Evolutionary conservation across 78 protist species (phyloP), one percentile per base, ranked within the genome.

Genomic region (Chrysochromulina parva): DNA sequence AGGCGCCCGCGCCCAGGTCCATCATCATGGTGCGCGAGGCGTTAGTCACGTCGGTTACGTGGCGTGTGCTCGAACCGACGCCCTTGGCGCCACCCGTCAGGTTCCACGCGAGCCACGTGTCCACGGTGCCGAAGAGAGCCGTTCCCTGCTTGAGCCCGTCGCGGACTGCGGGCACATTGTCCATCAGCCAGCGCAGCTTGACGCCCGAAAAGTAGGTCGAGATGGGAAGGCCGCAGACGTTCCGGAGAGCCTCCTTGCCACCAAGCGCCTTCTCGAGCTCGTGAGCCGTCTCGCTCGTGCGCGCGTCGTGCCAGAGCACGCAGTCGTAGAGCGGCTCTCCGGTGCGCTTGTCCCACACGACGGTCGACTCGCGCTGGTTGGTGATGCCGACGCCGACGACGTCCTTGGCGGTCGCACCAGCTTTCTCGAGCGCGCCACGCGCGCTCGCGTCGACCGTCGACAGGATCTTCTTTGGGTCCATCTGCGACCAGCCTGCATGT

Each of bases 21-120:
- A 99, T 97, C 28, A 99, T 93, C 97, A 97, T 93, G 7, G 99
- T 98, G 54, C 99, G 94, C 28, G 94, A 86, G 24, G 99, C 99
- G 90, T 99, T 99, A 87, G 98, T 95, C 28, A 97, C 99, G 91
- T 98, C 99, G 10, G 99, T 98, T 0, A 87, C 92, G 90, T 97
- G 98, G 1, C 28, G 55, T 10, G 52, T 22, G 20, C 55, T 5
- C 13, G 76, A 6, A 11, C 62, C 62, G 6, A 58, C 62, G n/a
- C 62, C 85, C 5, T 22, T 16, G 9, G 60, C 55, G 22, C 55
- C 60, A 54, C 92, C 87, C 11, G 78, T 76, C 38, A 90, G n/a
- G n/a, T 89, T 90, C 93, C 93, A 98, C 60, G 96, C 59, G 48
- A 98, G 90, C 99, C 99, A 98, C 19, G 97, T 69, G 85, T 98